Evolutionary conservation across 306 rosid genomes (phyloP).

Genomic region (Canavalia ensiformis): DNA sequence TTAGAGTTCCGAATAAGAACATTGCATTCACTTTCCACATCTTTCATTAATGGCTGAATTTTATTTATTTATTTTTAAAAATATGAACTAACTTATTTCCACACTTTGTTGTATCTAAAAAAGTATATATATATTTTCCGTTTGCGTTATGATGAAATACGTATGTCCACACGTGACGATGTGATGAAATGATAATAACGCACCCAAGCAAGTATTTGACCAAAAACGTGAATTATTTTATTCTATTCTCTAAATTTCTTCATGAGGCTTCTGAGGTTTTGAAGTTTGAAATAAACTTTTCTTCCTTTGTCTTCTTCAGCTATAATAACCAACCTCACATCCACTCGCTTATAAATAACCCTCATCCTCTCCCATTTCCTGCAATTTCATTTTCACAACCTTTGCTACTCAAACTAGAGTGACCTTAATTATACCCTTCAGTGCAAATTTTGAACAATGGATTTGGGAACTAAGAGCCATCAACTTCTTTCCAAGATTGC

Average conservation of each 20-base stretch:
- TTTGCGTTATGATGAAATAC: background rate
- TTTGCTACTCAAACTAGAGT: constrained; percentile 32
- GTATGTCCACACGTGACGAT: constrained; percentile 46
- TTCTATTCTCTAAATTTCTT: background rate
- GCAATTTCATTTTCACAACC: background rate
- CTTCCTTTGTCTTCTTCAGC: background rate
- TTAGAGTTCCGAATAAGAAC: too few species aligned
- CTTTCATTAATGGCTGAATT: too few species aligned
- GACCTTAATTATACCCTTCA: background rate
- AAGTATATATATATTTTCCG: too few species aligned
- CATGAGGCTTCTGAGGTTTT: constrained; percentile 8
- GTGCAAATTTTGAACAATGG: constrained; percentile 41
- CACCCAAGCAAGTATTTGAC: constrained; percentile 62
- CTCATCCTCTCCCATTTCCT: background rate
- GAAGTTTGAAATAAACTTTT: constrained; percentile 50
- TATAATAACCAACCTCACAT: background rate
- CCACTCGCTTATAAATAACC: constrained; percentile 43
- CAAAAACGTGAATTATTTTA: constrained; percentile 2
- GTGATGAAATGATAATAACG: background rate
- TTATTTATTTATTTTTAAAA: too few species aligned
- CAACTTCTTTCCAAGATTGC: constrained; percentile 78
- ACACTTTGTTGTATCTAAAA: too few species aligned
- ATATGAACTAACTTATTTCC: too few species aligned
- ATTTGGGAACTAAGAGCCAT: constrained; percentile 35
- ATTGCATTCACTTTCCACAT: too few species aligned